Evolutionary conservation across 192 early-diverging fungal species (phyloP).

Genomic region (Dispira simplex): DNA sequence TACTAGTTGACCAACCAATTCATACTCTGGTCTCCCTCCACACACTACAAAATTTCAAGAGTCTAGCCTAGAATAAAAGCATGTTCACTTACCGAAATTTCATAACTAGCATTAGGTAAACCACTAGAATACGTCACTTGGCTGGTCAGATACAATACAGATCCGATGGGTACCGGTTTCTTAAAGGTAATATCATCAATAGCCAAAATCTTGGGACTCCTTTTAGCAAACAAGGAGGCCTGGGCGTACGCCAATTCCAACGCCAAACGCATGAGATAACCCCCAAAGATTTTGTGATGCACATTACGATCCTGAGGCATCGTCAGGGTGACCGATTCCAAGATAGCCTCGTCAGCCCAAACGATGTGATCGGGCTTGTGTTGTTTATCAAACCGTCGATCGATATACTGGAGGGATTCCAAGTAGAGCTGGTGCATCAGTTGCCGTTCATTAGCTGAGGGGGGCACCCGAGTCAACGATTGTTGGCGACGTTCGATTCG

Average conservation of each 20-base stretch:
- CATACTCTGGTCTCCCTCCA: too few relatives aligned
- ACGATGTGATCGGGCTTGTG: constrained; percentile 28
- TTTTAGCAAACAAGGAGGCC: constrained; percentile 46
- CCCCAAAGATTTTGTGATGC: constrained; percentile 63
- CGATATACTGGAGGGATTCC: constrained; percentile 44
- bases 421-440: constrained; percentile 68
- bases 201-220: constrained; percentile 39
- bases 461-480: constrained; percentile 50
- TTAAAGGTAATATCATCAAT: constrained; percentile 62
- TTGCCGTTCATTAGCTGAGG: constrained; percentile 58
- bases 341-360: constrained; percentile 66
- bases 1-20: too few relatives aligned
- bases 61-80: too few relatives aligned
- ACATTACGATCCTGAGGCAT: constrained; percentile 60
- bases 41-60: too few relatives aligned
- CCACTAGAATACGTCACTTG: constrained; percentile 64
- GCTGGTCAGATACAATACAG: constrained; percentile 50
- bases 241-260: constrained; percentile 73
- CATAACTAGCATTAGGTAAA: constrained; percentile 34
- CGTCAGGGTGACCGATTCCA: constrained; percentile 49
- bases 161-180: constrained; percentile 75
- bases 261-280: constrained; percentile 71
- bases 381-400: neutral
- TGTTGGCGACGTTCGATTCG: constrained; percentile 29
- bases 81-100: constrained; percentile 28